A percentile compares a stretch with the other conserved stretches of the same genome.
phyloP scores from a whole-genome alignment of 78 protist species.

The Creolimax fragrantissima region DNA sequence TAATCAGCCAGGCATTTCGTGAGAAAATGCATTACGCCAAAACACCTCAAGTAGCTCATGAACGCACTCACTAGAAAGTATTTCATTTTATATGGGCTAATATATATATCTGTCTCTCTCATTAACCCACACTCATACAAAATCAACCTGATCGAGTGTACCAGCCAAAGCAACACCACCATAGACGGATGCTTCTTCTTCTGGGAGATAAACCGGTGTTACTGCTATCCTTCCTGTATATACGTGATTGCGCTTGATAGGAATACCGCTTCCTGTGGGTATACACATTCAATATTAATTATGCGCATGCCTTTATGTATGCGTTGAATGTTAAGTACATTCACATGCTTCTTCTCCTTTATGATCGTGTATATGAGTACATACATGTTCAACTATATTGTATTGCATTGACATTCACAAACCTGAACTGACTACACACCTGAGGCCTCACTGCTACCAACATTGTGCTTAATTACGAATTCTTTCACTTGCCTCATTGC shows the following conservation, averaged over 20 bases:
- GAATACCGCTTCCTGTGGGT: background rate
- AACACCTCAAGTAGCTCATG: too few relatives aligned
- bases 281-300: background rate
- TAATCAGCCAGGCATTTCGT: too few relatives aligned
- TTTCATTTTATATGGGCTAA: too few relatives aligned
- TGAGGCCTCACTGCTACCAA: background rate
- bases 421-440: background rate
- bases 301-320: background rate
- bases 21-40: too few relatives aligned
- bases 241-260: background rate
- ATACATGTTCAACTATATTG: background rate
- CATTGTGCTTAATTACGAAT: background rate
- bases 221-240: background rate
- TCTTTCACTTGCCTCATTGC: background rate
- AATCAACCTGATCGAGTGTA: background rate
- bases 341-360: background rate
- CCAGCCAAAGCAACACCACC: constrained; percentile 6
- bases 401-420: background rate
- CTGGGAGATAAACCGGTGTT: background rate
- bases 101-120: too few relatives aligned
- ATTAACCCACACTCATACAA: background rate
- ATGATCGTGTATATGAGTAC: background rate
- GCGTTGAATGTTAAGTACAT: background rate
- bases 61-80: too few relatives aligned
- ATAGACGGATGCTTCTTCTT: background rate